Evolutionary conservation across 176 grass and related monocot species (phyloP).

Genomic region (Zea luxurians): DNA sequence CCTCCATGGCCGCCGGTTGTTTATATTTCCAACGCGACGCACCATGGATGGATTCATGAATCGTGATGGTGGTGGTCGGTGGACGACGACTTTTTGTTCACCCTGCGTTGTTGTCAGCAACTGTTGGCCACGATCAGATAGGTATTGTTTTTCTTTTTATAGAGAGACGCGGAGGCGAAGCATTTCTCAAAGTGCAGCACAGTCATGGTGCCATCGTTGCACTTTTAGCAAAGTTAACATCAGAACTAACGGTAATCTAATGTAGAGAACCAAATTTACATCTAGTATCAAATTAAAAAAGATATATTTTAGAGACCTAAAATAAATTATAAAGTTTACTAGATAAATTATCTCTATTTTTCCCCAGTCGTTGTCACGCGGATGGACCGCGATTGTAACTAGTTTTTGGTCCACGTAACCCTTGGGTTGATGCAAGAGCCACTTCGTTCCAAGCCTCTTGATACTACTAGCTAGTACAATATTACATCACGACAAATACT

Average conservation of each 20-base stretch:
- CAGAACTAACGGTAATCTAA: too few relatives aligned
- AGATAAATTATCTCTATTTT: too few relatives aligned
- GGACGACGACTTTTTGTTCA: slow-evolving; percentile 30
- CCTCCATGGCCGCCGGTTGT: not conserved
- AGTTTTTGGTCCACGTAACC: slow-evolving; percentile 22
- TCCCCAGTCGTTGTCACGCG: not conserved
- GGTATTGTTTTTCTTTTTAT: not conserved
- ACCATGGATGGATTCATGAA: too few relatives aligned
- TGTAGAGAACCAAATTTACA: too few relatives aligned
- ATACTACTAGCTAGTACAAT: not conserved
- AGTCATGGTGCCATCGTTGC: not conserved
- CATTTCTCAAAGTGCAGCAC: too few relatives aligned
- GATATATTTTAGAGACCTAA: too few relatives aligned
- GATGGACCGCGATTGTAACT: slow-evolving; percentile 47
- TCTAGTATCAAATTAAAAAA: too few relatives aligned
- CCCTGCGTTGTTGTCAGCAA: not conserved
- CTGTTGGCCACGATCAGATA: not conserved
- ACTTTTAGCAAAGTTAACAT: not conserved
- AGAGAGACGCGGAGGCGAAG: too few relatives aligned
- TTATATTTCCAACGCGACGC: not conserved
- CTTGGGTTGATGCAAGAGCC: slow-evolving; percentile 34
- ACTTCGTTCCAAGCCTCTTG: not conserved
- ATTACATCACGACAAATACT: not conserved
- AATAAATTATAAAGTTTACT: too few relatives aligned
- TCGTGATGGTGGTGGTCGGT: not conserved